Base-by-base conservation (phyloP, 805 yeast genomes). In the Candida quercuum region DNA sequence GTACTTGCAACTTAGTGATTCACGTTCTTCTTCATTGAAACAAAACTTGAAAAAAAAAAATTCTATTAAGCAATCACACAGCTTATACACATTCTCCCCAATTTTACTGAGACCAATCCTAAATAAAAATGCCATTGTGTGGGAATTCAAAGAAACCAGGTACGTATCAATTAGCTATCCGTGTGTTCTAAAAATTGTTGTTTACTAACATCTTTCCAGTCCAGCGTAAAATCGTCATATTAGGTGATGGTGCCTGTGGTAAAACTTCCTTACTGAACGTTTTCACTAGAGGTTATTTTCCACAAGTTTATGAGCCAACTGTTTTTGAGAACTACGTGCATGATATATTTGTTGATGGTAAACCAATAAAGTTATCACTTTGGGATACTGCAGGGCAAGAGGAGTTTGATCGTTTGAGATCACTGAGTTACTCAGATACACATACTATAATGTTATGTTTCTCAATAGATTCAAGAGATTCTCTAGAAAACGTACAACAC, bases 311-410 rank as follows among this genome's bases (percentile, higher is more conserved):
- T 61, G 99, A 89, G 57, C 99, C 99, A 19, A 91, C 99, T 1
- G 97, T 91, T 27, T 91, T 93, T 63, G 98, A 91, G 59, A 91
- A 91, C 66, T 91, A 91, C 59, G 95, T 89, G 42, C 98, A 91
- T 63, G 98, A 91, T 59, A 93, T 91, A 47, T 91, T 86, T 64
- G 88, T 91, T 38, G 99, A 91, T 59, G 91, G 91, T 36, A 87
- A 86, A 59, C 87, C 93, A 35, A 85, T 91, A 52, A 95, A 89
- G 55, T 67, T 91, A 40, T 88, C 96, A 13, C 68, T 91, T 38
- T 93, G 99, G 99, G 99, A 91, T 60, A 91, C 99, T 6, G 99
- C 99, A 2, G 99, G 99, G 7, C 99, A 91, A 68, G 99, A 91
- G 64, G 99, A 91, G 65, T 91, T 91, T 52, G 99, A 91, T 61